These are phyloP conservation scores for Dactylellina parvicollis DNA, from an alignment of 2,329 filamentous ascomycete genomes.

Conservation along the genomic window DNA sequence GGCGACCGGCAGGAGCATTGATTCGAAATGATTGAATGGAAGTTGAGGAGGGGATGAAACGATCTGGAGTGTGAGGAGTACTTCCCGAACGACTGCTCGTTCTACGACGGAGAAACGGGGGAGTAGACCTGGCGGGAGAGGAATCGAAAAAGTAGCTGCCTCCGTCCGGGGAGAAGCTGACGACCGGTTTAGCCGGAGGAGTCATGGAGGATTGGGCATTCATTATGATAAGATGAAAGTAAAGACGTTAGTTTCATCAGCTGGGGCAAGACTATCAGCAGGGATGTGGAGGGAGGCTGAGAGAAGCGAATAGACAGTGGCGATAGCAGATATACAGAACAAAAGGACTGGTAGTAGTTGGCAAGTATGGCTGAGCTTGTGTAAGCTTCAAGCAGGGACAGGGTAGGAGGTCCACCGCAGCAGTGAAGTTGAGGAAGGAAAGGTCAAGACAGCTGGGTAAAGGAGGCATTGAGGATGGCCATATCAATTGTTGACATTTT, in stretches of 20 bases:
- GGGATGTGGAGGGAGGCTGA: not conserved
- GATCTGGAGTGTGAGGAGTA: slow-evolving; percentile 54
- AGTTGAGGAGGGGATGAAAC: slow-evolving; percentile 57
- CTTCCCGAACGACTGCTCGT: slow-evolving; percentile 48
- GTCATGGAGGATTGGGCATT: slow-evolving; percentile 23
- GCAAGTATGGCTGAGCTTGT: slow-evolving; percentile 17
- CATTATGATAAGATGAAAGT: slow-evolving; percentile 13
- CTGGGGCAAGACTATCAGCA: not conserved
- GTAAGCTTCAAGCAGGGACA: not conserved
- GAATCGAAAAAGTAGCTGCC: slow-evolving; percentile 9
- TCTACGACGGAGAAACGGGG: slow-evolving; percentile 25
- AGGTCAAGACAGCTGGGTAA: too few relatives aligned
- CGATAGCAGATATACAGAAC: not conserved
- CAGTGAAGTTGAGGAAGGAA: not conserved
- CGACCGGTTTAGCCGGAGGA: slow-evolving; percentile 21
- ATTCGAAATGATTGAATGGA: slow-evolving; percentile 58
- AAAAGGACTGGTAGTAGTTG: slow-evolving; percentile 47
- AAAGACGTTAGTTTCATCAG: not conserved
- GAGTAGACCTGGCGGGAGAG: slow-evolving; percentile 17
- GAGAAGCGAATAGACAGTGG: too few relatives aligned
- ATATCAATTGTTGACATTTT: too few relatives aligned
- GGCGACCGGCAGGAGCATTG: slow-evolving; percentile 55
- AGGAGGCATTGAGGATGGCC: too few relatives aligned
- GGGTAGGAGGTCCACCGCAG: not conserved
- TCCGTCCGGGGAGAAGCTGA: slow-evolving; percentile 11